phyloP scores from a whole-genome alignment of 129 eudicot genomes.

The Flaveria ramosissima region DNA sequence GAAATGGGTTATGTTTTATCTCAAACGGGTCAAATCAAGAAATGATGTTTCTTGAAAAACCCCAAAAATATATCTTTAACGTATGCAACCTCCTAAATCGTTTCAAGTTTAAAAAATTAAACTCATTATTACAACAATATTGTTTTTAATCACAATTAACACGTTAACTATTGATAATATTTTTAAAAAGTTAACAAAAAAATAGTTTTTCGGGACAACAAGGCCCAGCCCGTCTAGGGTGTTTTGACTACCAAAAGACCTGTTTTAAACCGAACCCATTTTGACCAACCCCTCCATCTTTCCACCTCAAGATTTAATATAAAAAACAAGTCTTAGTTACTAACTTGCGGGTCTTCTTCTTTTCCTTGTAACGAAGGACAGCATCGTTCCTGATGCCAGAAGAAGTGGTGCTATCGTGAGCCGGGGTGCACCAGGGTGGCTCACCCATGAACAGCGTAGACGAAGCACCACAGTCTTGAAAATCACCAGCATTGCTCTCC shows the following conservation, averaged over 20 bases:
- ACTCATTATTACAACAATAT: background rate
- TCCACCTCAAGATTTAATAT: background rate
- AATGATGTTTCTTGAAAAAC: background rate
- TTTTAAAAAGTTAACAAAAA: background rate
- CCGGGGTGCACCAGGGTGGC: constrained; percentile 75
- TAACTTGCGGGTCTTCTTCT: constrained; percentile 82
- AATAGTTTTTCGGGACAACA: background rate
- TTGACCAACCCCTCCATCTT: background rate
- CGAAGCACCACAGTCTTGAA: constrained; percentile 93
- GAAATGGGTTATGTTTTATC: background rate
- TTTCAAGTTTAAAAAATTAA: background rate
- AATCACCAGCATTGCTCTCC: constrained; percentile 74
- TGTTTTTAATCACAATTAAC: background rate
- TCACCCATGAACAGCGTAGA: constrained; percentile 67
- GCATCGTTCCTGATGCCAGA: constrained; percentile 73
- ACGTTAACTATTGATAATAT: background rate
- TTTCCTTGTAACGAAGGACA: constrained; percentile 85
- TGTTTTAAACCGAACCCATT: background rate
- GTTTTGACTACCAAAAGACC: background rate
- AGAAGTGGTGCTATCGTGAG: constrained; percentile 56
- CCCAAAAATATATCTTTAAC: background rate
- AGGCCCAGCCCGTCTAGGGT: too few species aligned
- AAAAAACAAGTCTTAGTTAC: constrained; percentile 14
- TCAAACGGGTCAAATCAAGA: background rate
- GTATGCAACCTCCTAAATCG: background rate